Conservation (phyloP, 164 flowering plant genomes). For the Protea cynaroides region DNA sequence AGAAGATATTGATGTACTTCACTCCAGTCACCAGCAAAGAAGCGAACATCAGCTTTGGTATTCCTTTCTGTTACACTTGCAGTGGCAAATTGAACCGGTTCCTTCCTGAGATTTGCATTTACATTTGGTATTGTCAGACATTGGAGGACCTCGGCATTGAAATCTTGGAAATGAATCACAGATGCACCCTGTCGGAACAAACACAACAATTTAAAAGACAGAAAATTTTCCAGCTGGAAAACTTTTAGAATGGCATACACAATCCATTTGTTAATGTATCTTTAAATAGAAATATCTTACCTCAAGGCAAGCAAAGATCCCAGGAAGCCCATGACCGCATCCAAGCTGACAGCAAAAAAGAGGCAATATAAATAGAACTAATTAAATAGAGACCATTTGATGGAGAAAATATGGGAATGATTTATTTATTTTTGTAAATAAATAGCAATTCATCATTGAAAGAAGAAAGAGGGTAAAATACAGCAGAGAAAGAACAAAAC, state of each 20-base stretch:
- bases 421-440: background rate
- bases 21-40: constrained; percentile 86
- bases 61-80: constrained; percentile 12
- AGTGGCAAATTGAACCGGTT: constrained; percentile 3
- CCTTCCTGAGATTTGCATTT: constrained; percentile 46
- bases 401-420: background rate
- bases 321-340: constrained; percentile 95
- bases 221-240: background rate
- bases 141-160: constrained; percentile 83
- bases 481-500: too few species aligned
- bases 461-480: too few species aligned
- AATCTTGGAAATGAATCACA: constrained; percentile 84
- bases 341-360: constrained; percentile 54
- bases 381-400: background rate
- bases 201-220: background rate
- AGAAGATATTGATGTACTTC: constrained; percentile 57
- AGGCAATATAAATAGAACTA: constrained; percentile 1
- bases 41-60: constrained; percentile 44
- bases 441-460: too few species aligned
- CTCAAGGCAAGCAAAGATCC: constrained; percentile 70
- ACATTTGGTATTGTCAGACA: constrained; percentile 89
- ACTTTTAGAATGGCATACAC: background rate
- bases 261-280: background rate
- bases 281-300: constrained; percentile 27
- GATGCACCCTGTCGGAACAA: constrained; percentile 60